These are phyloP conservation scores for Hepatocystis sp. DNA, from an alignment of 169 alveolate species.

Conservation along the genomic window DNA sequence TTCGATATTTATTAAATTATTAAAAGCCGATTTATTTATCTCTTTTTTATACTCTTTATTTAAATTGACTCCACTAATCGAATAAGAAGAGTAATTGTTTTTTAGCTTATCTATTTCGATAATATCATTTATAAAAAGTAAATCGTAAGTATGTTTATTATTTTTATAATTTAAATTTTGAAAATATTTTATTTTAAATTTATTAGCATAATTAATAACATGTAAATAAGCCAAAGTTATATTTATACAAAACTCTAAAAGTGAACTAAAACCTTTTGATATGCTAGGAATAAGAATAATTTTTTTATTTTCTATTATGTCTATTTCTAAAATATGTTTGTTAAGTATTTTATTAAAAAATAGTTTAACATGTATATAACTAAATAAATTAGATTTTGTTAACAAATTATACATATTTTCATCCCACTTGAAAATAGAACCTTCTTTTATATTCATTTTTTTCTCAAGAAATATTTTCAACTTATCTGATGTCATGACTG, in stretches of 20 bases:
- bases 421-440: slow-evolving; percentile 48
- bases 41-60: slow-evolving; percentile 38
- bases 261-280: slow-evolving; percentile 55
- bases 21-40: slow-evolving; percentile 8
- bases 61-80: slow-evolving; percentile 20
- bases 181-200: slow-evolving; percentile 42
- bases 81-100: slow-evolving; percentile 15
- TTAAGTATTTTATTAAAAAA: slow-evolving; percentile 14
- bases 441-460: slow-evolving; percentile 73
- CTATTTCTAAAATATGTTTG: slow-evolving; percentile 36
- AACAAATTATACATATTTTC: slow-evolving; percentile 43
- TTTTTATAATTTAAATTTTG: slow-evolving; percentile 70
- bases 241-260: slow-evolving; percentile 64
- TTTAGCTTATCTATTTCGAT: slow-evolving; percentile 59
- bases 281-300: slow-evolving; percentile 58
- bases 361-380: slow-evolving; percentile 49
- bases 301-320: slow-evolving; percentile 47
- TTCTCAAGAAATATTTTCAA: slow-evolving; percentile 33
- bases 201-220: slow-evolving; percentile 42
- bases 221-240: slow-evolving; percentile 48
- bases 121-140: slow-evolving; percentile 35
- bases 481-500: not conserved
- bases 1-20: slow-evolving; percentile 11
- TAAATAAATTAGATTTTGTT: slow-evolving; percentile 41
- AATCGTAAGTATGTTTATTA: slow-evolving; percentile 63